Evolutionary conservation across 2,329 filamentous ascomycete genomes (phyloP).

Genomic region (Trichophyton equinum): DNA sequence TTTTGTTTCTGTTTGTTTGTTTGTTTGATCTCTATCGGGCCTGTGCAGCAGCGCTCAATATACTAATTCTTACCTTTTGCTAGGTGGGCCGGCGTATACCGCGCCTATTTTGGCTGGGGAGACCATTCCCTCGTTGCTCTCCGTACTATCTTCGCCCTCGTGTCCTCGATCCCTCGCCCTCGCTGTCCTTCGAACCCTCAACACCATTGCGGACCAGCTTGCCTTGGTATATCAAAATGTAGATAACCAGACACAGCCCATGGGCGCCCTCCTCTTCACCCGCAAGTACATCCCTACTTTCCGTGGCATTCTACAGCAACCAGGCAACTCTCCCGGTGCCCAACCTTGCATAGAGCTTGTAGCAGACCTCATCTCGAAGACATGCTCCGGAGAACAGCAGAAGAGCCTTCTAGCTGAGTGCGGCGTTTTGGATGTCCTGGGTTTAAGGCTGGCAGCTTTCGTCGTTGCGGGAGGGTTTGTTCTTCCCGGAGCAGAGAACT

Average conservation of each 20-base stretch:
- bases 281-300: conserved; percentile 50
- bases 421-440: conserved; percentile 67
- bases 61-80: neutral
- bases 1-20: neutral
- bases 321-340: conserved; percentile 38
- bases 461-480: conserved; percentile 56
- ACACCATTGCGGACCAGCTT: conserved; percentile 56
- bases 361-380: conserved; percentile 41
- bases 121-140: conserved; percentile 56
- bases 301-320: conserved; percentile 51
- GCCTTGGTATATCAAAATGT: conserved; percentile 40
- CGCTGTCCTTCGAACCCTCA: conserved; percentile 61
- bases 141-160: conserved; percentile 53
- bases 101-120: conserved; percentile 57
- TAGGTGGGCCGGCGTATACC: conserved; percentile 71
- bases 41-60: no score
- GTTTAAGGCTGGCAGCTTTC: conserved; percentile 58
- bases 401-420: conserved; percentile 58
- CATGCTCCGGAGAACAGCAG: conserved; percentile 58
- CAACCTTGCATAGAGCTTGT: conserved; percentile 39
- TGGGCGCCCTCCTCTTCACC: conserved; percentile 55
- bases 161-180: conserved; percentile 56
- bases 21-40: neutral
- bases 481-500: conserved; percentile 49
- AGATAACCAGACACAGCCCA: conserved; percentile 34